Conservation (phyloP, 179 eudicot species). For the Heliamphora ciliata region DNA sequence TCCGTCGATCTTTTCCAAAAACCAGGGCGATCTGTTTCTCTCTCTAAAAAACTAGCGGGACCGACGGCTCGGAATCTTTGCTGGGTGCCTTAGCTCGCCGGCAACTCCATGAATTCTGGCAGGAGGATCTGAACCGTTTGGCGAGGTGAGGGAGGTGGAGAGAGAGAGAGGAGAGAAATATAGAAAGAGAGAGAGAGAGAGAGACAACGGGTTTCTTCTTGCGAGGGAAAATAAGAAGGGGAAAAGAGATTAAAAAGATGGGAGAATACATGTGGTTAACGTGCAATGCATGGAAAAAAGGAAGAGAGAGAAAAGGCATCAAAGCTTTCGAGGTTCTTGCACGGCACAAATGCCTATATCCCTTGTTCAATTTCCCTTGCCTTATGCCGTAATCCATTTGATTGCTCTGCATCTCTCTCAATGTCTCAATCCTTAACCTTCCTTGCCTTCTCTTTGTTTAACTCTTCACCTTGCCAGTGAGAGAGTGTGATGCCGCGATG, state of each 20-base stretch:
- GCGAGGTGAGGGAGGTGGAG: not conserved
- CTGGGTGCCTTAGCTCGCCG: slow-evolving; percentile 16
- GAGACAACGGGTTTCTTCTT: slow-evolving; percentile 1
- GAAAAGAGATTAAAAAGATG: not conserved
- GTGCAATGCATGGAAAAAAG: slow-evolving; percentile 50
- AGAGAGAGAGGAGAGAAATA: not conserved
- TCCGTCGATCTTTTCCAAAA: not conserved
- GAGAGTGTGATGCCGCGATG: slow-evolving; percentile 34
- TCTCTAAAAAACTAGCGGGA: not conserved
- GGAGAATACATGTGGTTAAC: slow-evolving; percentile 34
- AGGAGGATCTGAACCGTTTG: not conserved
- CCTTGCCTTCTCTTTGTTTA: no score
- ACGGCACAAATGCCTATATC: slow-evolving; percentile 57
- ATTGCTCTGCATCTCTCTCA: slow-evolving; percentile 2
- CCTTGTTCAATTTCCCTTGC: slow-evolving; percentile 38
- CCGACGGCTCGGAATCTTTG: slow-evolving; percentile 16
- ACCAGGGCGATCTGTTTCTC: not conserved
- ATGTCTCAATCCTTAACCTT: not conserved
- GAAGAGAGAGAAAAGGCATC: slow-evolving; percentile 19
- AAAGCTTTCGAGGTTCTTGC: slow-evolving; percentile 46
- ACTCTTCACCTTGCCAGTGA: slow-evolving; percentile 9
- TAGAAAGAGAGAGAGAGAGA: no score
- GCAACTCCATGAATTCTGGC: slow-evolving; percentile 20
- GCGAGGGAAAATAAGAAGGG: not conserved
- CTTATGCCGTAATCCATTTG: slow-evolving; percentile 68